Evolutionary conservation across 2,329 filamentous ascomycete species (phyloP), one percentile per base, ranked within the genome.

Genomic region (Cytospora mali): DNA sequence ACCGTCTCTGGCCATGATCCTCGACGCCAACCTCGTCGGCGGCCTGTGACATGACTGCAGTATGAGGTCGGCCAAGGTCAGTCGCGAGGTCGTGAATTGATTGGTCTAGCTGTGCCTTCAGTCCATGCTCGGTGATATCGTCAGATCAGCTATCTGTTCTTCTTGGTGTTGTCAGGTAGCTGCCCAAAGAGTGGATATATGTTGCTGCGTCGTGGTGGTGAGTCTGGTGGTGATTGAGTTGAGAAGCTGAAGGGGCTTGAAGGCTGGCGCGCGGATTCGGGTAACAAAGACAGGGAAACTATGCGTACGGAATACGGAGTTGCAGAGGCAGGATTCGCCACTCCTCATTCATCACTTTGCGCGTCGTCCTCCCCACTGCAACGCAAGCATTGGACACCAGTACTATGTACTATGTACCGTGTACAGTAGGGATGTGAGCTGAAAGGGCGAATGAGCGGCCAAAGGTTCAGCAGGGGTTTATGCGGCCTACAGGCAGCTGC

Each of bases 31-130:
- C 65, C 53, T 63, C 64, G 48, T 58, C 39, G 57, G 58, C 46
- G 54, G 27, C 64, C 49, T 63, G 61, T 55, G 64, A 65, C 69
- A 72, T 73, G 33, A 54, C 64, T 53, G 25, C n/a, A 29, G 55
- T 48, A 52, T 27, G 14, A 35, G 25, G 49, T 35, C 23, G 54
- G 31, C 58, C 54, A 46, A 39, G 29, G 28, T 42, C 13, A 23
- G 33, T 56, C 39, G n/a, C 27, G 55, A 33, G 48, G 51, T 48
- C 7, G 39, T 42, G 14, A 42, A 48, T 27, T 39, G 23, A 33
- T 27, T 55, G 52, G 21, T 29, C 50, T n/a, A 28, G 21, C 35
- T 27, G 9, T 23, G 49, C 27, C 9, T 35, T 64, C 29, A 64
- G 21, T 62, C 62, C 62, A 64, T 64, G 31, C 42, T 62, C 55